A percentile compares a stretch with the other conserved stretches of the same genome.
phyloP scores from a whole-genome alignment of 2,329 filamentous ascomycete genomes.

The Raffaelea deltoideospora region DNA sequence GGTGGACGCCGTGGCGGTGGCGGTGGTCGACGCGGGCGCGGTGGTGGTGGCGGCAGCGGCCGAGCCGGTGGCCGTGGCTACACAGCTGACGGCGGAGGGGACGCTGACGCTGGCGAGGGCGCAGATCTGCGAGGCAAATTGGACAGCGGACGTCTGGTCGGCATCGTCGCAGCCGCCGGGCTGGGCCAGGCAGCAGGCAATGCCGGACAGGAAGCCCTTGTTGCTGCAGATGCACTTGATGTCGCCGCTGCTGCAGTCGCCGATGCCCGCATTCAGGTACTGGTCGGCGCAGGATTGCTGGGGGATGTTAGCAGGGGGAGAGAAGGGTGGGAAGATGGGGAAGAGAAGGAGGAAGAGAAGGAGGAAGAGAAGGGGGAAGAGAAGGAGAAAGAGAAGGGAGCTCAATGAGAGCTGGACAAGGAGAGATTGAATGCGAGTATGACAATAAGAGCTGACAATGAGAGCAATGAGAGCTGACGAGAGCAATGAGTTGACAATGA shows the following conservation, averaged over 20 bases:
- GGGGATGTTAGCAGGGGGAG: slow-evolving; percentile 3
- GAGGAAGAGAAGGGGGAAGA: too few relatives aligned
- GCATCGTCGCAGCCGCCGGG: slow-evolving; percentile 13
- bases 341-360: not conserved
- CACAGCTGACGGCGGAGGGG: slow-evolving; percentile 17
- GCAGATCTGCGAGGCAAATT: slow-evolving; percentile 18
- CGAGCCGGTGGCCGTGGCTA: slow-evolving; percentile 4
- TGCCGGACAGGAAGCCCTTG: slow-evolving; percentile 22
- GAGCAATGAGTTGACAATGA: too few relatives aligned
- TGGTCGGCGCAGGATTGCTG: slow-evolving; percentile 17
- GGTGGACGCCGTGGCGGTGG: slow-evolving; percentile 6
- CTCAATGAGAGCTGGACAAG: not conserved
- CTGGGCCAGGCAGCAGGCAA: slow-evolving; percentile 20
- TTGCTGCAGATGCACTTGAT: slow-evolving; percentile 26
- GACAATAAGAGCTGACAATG: not conserved
- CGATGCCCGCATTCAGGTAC: slow-evolving; percentile 16
- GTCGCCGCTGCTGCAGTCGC: slow-evolving; percentile 19
- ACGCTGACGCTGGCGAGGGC: slow-evolving; percentile 17
- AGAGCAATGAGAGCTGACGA: too few relatives aligned
- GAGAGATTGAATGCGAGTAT: not conserved
- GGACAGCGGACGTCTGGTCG: slow-evolving; percentile 16
- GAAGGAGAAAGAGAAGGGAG: not conserved
- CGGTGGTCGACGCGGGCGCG: slow-evolving; percentile 1
- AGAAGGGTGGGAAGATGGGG: not conserved
- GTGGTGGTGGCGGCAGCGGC: slow-evolving; percentile 1